Conservation (phyloP, 108 stramenopile genomes). For the Skeletonema tropicum region DNA sequence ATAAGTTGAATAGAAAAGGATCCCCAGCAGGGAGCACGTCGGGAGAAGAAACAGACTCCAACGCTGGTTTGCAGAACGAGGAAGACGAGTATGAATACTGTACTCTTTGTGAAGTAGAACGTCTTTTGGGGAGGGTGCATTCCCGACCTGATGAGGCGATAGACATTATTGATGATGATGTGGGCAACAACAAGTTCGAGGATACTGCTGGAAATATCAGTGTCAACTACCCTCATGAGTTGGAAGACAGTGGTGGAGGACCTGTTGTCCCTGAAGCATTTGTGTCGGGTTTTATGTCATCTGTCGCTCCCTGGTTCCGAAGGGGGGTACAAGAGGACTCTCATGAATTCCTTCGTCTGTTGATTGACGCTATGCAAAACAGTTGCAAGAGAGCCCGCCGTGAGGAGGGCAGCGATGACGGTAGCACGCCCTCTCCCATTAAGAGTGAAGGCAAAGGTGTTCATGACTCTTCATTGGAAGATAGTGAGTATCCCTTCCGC, state of each 20-base stretch:
- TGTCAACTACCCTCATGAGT: not conserved
- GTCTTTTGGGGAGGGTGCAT: conserved; percentile 69
- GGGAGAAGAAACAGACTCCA: conserved; percentile 7
- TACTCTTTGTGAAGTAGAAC: conserved; percentile 80
- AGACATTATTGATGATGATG: conserved; percentile 5
- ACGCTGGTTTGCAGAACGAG: not conserved
- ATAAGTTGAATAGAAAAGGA: conserved; percentile 1
- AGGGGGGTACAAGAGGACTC: conserved; percentile 96
- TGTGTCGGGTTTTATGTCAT: conserved; percentile 79
- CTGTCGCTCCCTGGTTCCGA: conserved; percentile 90
- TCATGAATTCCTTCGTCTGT: conserved; percentile 95
- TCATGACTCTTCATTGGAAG: conserved; percentile 26
- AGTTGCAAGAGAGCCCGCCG: conserved; percentile 68
- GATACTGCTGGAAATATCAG: not conserved
- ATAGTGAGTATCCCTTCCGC: conserved; percentile 84
- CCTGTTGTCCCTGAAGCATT: conserved; percentile 75
- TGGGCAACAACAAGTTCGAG: not conserved
- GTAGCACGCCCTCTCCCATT: not conserved
- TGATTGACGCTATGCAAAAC: conserved; percentile 96
- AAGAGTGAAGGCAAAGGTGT: conserved; percentile 5
- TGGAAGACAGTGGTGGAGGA: conserved; percentile 1
- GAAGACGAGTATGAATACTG: conserved; percentile 60
- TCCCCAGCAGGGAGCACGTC: conserved; percentile 26
- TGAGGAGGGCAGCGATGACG: not conserved
- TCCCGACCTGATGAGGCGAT: conserved; percentile 18